These are phyloP conservation scores for Tetrahymena malaccensis DNA, from an alignment of 73 alveolate species.

Conservation along the genomic window DNA sequence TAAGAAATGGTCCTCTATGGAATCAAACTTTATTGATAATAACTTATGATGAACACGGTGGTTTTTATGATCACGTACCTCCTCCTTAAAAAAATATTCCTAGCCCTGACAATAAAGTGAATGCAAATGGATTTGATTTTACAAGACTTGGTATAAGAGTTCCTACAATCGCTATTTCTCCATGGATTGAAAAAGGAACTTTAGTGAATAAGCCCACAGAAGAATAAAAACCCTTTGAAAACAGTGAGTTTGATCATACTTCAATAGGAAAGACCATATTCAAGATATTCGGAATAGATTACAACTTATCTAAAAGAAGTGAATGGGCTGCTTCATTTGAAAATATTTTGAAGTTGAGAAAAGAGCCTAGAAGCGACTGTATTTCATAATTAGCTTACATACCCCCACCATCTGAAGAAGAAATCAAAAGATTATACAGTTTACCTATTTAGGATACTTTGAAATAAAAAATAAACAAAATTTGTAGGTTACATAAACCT, in stretches of 20 bases:
- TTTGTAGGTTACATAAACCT: background rate
- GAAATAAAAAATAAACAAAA: background rate
- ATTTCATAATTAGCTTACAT: background rate
- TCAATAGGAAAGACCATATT: background rate
- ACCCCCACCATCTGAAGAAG: background rate
- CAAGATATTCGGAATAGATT: background rate
- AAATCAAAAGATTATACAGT: background rate
- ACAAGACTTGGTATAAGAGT: background rate
- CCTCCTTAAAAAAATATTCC: background rate
- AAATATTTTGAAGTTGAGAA: background rate
- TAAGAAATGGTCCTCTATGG: slow-evolving; percentile 5
- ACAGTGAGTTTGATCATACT: background rate
- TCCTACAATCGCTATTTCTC: background rate
- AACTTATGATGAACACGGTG: background rate
- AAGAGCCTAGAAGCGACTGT: background rate
- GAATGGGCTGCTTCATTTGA: slow-evolving; percentile 7
- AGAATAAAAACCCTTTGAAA: background rate
- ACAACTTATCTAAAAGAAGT: background rate
- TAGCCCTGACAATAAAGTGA: background rate
- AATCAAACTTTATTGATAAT: background rate
- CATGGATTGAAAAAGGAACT: background rate
- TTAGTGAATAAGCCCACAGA: background rate
- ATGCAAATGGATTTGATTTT: background rate
- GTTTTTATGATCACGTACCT: background rate
- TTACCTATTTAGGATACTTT: background rate